Percentiles rank a stretch among this genome's conserved stretches.
Conservation (phyloP, 768 basidiomycete species). For the Mycena vulgaris region DNA sequence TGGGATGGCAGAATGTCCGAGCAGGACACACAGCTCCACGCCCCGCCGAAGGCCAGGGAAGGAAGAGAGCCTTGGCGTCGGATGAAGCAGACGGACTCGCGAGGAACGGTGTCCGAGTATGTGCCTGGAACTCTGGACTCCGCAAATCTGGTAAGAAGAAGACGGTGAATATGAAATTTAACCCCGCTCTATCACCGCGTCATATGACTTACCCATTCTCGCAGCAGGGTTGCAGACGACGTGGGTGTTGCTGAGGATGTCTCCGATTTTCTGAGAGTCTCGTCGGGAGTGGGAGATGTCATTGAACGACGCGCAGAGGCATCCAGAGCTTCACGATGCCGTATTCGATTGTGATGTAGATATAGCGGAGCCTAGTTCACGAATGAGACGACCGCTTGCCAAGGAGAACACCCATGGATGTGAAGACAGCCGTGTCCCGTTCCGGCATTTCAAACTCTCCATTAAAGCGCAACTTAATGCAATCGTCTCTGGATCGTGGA, state of each 20-base stretch:
- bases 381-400: no score
- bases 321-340: not conserved
- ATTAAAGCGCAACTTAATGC: no score
- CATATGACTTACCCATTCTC: conserved; percentile 6
- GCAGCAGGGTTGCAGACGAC: not conserved
- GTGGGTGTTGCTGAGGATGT: not conserved
- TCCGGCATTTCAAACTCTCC: no score
- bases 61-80: not conserved
- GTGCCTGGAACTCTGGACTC: not conserved
- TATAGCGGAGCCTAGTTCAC: no score
- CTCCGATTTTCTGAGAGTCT: not conserved
- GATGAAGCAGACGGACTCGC: conserved; percentile 1
- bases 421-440: no score
- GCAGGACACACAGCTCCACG: not conserved
- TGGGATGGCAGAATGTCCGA: conserved; percentile 7
- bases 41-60: not conserved
- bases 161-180: not conserved
- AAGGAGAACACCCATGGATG: no score
- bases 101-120: conserved; percentile 1
- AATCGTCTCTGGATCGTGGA: no score
- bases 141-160: conserved; percentile 7
- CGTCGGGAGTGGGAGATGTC: not conserved
- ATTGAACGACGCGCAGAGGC: conserved; percentile 1
- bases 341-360: not conserved
- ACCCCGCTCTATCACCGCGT: conserved; percentile 9